Percentiles rank a stretch among this genome's conserved stretches.
phyloP scores from a whole-genome alignment of 441 rosid genomes.

The Populus hybrid region DNA sequence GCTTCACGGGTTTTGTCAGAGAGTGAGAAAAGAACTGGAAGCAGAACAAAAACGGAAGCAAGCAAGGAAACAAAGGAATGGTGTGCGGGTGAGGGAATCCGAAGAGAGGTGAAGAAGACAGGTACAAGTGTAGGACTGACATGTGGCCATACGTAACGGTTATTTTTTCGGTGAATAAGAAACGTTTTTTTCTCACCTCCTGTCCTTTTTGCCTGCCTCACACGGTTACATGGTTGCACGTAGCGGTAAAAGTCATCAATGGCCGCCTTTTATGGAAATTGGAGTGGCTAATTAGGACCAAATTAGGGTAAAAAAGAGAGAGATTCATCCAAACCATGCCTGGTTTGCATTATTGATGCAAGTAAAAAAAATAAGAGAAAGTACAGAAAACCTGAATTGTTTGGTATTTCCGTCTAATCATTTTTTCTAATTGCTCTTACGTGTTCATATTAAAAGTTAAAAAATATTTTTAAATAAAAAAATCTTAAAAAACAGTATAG shows the following conservation, averaged over 20 bases:
- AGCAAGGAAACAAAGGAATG: constrained; percentile 18
- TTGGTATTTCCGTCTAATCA: too few relatives aligned
- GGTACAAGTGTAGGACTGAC: constrained; percentile 44
- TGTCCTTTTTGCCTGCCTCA: not conserved
- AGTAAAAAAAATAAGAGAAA: not conserved
- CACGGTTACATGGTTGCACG: not conserved
- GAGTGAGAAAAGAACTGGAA: not conserved
- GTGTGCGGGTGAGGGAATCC: constrained; percentile 27
- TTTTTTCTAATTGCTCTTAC: too few relatives aligned
- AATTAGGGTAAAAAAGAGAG: too few relatives aligned
- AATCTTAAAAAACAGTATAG: too few relatives aligned
- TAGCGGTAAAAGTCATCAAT: not conserved
- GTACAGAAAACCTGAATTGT: not conserved
- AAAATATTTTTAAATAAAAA: too few relatives aligned
- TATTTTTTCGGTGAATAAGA: constrained; percentile 19
- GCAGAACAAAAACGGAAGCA: not conserved
- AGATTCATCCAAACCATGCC: not conserved
- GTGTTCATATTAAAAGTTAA: too few relatives aligned
- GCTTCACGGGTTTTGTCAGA: not conserved
- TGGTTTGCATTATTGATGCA: not conserved
- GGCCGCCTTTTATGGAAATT: not conserved
- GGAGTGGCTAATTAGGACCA: not conserved
- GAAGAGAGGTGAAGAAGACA: constrained; percentile 42
- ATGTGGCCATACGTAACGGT: constrained; percentile 55
- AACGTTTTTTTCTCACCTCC: not conserved